phyloP scores from a whole-genome alignment of 148 eudicot genomes.

The Rhododendron williamsianum region DNA sequence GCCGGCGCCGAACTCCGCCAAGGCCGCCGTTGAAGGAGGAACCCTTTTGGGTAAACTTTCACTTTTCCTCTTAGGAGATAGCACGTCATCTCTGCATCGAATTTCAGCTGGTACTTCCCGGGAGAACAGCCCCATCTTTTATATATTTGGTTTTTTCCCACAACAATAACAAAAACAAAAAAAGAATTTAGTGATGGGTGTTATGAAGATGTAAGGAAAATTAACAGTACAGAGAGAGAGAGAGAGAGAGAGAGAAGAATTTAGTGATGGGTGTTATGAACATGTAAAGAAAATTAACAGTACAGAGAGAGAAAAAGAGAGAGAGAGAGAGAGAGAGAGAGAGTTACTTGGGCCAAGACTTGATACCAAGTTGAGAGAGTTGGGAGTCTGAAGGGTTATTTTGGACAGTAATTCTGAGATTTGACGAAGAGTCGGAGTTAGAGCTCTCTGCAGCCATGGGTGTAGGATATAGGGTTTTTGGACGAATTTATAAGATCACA shows the following conservation, averaged over 20 bases:
- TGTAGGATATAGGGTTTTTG: neutral
- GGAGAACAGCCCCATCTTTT: slow-evolving; percentile 49
- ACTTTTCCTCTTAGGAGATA: slow-evolving; percentile 51
- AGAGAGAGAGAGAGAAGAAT: neutral
- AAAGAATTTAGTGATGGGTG: neutral
- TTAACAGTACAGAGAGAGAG: neutral
- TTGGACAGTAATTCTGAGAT: slow-evolving; percentile 34
- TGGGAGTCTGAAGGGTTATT: slow-evolving; percentile 33
- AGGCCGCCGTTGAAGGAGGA: slow-evolving; percentile 1
- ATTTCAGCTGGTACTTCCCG: slow-evolving; percentile 40
- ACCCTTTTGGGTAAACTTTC: slow-evolving; percentile 31
- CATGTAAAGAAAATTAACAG: neutral
- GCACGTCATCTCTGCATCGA: slow-evolving; percentile 48
- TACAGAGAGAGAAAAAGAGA: neutral
- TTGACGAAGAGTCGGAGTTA: slow-evolving; percentile 17
- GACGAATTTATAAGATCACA: no score
- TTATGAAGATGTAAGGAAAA: neutral
- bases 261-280: neutral
- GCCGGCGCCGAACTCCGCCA: slow-evolving; percentile 48
- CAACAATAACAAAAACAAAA: neutral
- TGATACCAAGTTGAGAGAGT: slow-evolving; percentile 41
- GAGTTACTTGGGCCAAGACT: slow-evolving; percentile 55
- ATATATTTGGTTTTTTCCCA: no score
- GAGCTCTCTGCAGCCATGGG: slow-evolving; percentile 21
- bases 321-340: neutral